These are phyloP conservation scores for Rhododendron mucronatum DNA, from an alignment of 148 eudicot genomes.

Conservation along the genomic window DNA sequence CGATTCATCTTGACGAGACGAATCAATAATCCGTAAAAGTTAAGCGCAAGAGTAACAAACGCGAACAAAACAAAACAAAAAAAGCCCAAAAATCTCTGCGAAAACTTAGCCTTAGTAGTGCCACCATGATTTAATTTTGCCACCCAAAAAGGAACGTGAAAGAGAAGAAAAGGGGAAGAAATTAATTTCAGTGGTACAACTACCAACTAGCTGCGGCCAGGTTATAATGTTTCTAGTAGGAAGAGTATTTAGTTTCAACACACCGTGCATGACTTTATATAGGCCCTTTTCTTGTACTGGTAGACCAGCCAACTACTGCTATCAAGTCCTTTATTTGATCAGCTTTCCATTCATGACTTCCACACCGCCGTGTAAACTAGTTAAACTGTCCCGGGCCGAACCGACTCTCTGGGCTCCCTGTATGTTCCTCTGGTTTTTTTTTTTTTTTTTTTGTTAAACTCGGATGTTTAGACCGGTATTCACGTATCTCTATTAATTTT, in stretches of 20 bases:
- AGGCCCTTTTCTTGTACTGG: not conserved
- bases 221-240: not conserved
- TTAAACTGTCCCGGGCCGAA: not conserved
- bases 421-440: not conserved
- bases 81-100: too few relatives aligned
- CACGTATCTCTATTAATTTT: too few relatives aligned
- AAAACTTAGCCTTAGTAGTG: too few relatives aligned
- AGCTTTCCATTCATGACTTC: conserved; percentile 2
- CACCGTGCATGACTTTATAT: not conserved
- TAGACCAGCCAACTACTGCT: conserved; percentile 8
- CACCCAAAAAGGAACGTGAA: not conserved
- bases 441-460: too few relatives aligned
- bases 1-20: too few relatives aligned
- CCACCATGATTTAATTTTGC: not conserved
- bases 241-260: not conserved
- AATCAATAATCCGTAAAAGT: too few relatives aligned
- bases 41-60: too few relatives aligned
- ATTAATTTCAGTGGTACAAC: not conserved
- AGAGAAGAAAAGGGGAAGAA: not conserved
- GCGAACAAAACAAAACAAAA: too few relatives aligned
- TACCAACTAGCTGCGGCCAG: not conserved
- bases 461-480: too few relatives aligned
- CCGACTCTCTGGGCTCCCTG: not conserved
- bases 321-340: not conserved
- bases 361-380: not conserved